Percentiles rank a stretch among this genome's conserved stretches.
Evolutionary conservation across 225 moss, liverwort and hornwort species (phyloP).

Genomic region (Pseudoscleropodium purum): DNA sequence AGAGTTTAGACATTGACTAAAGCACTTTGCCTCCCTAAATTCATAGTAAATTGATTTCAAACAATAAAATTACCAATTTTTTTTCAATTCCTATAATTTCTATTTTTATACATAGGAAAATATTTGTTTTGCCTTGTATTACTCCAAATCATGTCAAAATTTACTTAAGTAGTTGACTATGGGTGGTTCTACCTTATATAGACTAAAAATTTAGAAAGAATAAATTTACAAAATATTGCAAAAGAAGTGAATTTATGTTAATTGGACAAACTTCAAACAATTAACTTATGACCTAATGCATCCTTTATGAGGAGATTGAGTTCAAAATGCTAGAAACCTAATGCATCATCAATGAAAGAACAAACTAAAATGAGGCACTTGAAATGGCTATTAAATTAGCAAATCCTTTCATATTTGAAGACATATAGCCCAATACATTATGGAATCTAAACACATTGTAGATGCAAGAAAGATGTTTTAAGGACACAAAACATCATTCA

Average conservation of each 20-base stretch:
- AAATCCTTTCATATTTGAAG: not conserved
- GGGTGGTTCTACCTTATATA: too few species aligned
- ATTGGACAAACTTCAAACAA: not conserved
- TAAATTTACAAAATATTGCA: not conserved
- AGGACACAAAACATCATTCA: not conserved
- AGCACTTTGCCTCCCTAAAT: too few species aligned
- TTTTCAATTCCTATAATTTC: too few species aligned
- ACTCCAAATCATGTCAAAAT: too few species aligned
- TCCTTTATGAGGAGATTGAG: not conserved
- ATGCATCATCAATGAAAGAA: not conserved
- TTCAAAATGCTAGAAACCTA: not conserved
- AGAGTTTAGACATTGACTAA: too few species aligned
- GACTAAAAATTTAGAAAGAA: not conserved
- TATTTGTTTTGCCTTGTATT: too few species aligned
- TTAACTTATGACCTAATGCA: too few species aligned
- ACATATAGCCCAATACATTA: rapidly evolving
- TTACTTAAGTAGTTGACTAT: too few species aligned
- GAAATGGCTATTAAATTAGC: not conserved
- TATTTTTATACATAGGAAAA: too few species aligned
- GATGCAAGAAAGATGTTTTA: not conserved
- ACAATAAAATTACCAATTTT: too few species aligned
- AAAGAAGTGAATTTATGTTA: not conserved
- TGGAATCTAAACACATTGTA: not conserved
- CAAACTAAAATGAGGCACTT: not conserved
- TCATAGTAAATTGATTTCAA: too few species aligned